A percentile compares a stretch with the other conserved stretches of the same genome.
Conservation (phyloP, 495 filamentous ascomycete genomes). For the Xylaria intraflava region DNA sequence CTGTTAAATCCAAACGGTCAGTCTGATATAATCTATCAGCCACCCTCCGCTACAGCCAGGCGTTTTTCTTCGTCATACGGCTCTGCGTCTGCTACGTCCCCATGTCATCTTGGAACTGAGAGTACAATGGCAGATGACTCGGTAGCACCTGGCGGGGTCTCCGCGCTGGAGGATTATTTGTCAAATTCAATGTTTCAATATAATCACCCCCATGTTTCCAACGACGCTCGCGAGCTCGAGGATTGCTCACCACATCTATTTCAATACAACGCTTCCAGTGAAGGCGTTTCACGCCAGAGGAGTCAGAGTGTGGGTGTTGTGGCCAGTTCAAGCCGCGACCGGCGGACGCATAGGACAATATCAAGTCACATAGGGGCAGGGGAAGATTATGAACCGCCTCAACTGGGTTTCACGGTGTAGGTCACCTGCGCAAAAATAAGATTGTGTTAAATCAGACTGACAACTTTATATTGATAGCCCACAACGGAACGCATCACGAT, state of each 20-base stretch:
- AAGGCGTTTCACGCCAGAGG: conserved; percentile 12
- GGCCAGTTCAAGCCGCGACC: conserved; percentile 5
- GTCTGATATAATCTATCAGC: conserved; percentile 21
- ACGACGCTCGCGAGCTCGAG: too few relatives aligned
- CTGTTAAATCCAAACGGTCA: conserved; percentile 34
- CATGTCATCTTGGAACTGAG: conserved; percentile 4
- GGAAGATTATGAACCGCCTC: conserved; percentile 14
- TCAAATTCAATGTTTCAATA: conserved; percentile 17
- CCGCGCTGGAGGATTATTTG: conserved; percentile 5
- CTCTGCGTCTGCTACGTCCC: conserved; percentile 17
- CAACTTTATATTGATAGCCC: conserved; percentile 16
- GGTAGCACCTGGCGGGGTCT: not conserved
- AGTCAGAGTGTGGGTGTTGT: conserved; percentile 11
- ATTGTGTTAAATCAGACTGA: conserved; percentile 2
- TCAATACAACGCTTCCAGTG: conserved; percentile 15
- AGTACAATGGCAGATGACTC: not conserved
- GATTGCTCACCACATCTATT: conserved; percentile 14
- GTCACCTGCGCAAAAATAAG: not conserved
- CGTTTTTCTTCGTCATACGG: conserved; percentile 25
- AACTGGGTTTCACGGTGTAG: conserved; percentile 12
- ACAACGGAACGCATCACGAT: conserved; percentile 24
- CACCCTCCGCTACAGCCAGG: conserved; percentile 13
- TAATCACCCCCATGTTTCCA: too few relatives aligned
- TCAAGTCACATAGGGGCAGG: conserved; percentile 13
- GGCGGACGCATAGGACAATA: conserved; percentile 9